Percentiles rank a stretch among this genome's conserved stretches.
phyloP scores from a whole-genome alignment of 1,284 basidiomycete genomes.

The Ganoderma leucocontextum region DNA sequence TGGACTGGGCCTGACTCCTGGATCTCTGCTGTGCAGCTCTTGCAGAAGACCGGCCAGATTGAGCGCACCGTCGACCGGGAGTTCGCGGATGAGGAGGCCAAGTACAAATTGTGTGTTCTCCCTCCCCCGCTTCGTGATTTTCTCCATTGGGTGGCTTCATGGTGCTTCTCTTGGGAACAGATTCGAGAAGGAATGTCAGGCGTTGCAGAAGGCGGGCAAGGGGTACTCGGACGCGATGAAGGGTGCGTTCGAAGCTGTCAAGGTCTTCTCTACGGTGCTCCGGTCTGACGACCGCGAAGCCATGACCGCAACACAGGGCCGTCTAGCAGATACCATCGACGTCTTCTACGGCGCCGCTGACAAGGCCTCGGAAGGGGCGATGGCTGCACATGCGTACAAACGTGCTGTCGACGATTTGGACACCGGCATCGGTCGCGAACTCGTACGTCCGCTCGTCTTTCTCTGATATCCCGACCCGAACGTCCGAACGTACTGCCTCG shows the following conservation, averaged over 20 bases:
- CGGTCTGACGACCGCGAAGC: slow-evolving; percentile 53
- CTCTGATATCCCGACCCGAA: not conserved
- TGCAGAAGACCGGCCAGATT: slow-evolving; percentile 98
- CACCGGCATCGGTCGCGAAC: slow-evolving; percentile 82
- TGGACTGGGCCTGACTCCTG: slow-evolving; percentile 2
- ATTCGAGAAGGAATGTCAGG: slow-evolving; percentile 93
- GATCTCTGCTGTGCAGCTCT: slow-evolving; percentile 57
- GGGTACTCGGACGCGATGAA: slow-evolving; percentile 95
- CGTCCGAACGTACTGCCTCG: not conserved
- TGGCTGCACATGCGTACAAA: slow-evolving; percentile 97
- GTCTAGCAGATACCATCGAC: slow-evolving; percentile 94
- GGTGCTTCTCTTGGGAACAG: slow-evolving; percentile 48
- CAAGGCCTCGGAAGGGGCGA: slow-evolving; percentile 88
- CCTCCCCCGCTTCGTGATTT: not conserved
- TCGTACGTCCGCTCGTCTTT: slow-evolving; percentile 59
- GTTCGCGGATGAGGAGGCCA: slow-evolving; percentile 92
- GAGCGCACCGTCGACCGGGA: slow-evolving; percentile 95
- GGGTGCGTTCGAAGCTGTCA: slow-evolving; percentile 51
- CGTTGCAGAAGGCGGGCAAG: slow-evolving; percentile 95
- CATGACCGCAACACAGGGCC: slow-evolving; percentile 93
- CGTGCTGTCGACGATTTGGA: slow-evolving; percentile 96
- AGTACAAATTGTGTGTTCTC: slow-evolving; percentile 83
- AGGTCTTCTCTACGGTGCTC: slow-evolving; percentile 33
- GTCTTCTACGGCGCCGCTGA: slow-evolving; percentile 92
- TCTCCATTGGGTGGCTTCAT: not conserved